These are phyloP conservation scores for Niveomyces coronatus DNA, from an alignment of 2,329 filamentous ascomycete genomes.

Conservation along the genomic window DNA sequence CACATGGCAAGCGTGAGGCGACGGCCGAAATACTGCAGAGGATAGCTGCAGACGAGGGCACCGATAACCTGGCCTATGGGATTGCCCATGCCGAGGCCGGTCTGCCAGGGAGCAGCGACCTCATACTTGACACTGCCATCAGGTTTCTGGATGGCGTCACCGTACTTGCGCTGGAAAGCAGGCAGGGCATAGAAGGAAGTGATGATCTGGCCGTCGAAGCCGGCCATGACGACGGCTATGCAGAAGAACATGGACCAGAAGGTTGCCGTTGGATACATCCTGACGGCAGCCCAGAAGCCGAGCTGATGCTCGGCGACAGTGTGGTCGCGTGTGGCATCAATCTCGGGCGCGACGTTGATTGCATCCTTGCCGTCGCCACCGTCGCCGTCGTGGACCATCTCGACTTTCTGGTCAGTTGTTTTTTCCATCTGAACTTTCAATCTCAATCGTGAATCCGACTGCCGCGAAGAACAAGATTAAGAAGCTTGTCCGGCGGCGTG, in stretches of 20 bases:
- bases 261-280: conserved; percentile 28
- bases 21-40: conserved; percentile 30
- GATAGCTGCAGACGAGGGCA: conserved; percentile 20
- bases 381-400: not conserved
- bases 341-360: conserved; percentile 8
- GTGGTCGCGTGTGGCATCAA: conserved; percentile 15
- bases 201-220: conserved; percentile 27
- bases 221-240: conserved; percentile 20
- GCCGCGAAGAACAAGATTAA: no score
- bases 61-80: conserved; percentile 38
- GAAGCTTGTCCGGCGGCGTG: no score
- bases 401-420: not conserved
- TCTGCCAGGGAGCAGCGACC: conserved; percentile 38
- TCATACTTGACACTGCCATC: conserved; percentile 36
- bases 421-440: not conserved
- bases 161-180: conserved; percentile 23
- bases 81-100: conserved; percentile 33
- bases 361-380: no score
- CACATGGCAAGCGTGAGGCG: conserved; percentile 35
- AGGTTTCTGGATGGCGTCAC: conserved; percentile 13
- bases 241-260: conserved; percentile 21
- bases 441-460: no score
- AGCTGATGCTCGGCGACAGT: conserved; percentile 18
- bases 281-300: conserved; percentile 19
- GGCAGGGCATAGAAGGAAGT: conserved; percentile 28